Evolutionary conservation across 305 asterid genomes (phyloP).

Genomic region (Solanum chacoense): DNA sequence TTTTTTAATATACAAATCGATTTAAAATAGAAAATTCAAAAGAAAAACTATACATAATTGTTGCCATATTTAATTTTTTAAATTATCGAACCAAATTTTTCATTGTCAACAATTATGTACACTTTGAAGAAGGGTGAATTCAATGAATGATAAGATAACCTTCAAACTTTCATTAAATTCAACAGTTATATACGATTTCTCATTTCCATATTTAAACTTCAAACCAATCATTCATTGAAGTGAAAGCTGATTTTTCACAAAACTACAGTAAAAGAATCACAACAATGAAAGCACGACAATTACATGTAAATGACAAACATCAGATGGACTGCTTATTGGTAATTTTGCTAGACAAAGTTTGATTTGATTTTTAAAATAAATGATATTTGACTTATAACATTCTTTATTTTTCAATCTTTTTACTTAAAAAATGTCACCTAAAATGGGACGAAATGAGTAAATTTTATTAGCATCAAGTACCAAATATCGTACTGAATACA

Average conservation of each 20-base stretch:
- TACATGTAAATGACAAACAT: constrained; percentile 20
- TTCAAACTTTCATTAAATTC: neutral
- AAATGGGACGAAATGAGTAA: no score
- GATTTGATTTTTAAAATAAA: neutral
- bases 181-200: neutral
- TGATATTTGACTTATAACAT: neutral
- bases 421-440: neutral
- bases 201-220: neutral
- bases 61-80: no score
- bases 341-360: neutral
- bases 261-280: neutral
- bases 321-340: constrained; percentile 16
- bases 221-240: neutral
- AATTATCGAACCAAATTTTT: neutral
- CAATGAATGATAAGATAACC: neutral
- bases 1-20: neutral
- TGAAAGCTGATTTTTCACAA: neutral
- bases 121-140: neutral
- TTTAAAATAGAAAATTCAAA: neutral
- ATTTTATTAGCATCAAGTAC: neutral
- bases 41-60: neutral
- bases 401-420: neutral
- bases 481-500: neutral
- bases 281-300: neutral
- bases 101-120: neutral